These are phyloP conservation scores for Endothia cerciana DNA, from an alignment of 2,329 filamentous ascomycete species.

Conservation along the genomic window DNA sequence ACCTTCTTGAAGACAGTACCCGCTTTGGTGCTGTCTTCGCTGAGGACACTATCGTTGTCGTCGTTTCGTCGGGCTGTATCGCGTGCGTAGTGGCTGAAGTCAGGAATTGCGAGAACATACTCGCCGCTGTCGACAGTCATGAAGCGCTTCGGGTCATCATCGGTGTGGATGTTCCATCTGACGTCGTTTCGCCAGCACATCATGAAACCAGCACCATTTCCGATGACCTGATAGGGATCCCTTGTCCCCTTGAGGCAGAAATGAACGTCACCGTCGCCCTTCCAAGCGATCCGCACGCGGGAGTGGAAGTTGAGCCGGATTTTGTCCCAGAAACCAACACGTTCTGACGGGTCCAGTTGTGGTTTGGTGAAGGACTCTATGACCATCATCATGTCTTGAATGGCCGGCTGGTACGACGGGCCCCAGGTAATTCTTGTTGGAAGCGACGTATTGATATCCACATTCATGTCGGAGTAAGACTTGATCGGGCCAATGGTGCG, in stretches of 20 bases:
- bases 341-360: constrained; percentile 88
- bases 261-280: constrained; percentile 93
- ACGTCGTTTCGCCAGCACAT: constrained; percentile 99
- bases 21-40: constrained; percentile 68
- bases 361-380: constrained; percentile 98
- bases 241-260: constrained; percentile 88
- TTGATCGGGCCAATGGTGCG: constrained; percentile 94
- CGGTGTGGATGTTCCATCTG: constrained; percentile 79
- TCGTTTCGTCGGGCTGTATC: constrained; percentile 57
- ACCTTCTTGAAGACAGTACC: constrained; percentile 96
- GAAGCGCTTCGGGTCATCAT: constrained; percentile 87
- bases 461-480: constrained; percentile 88
- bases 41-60: constrained; percentile 62
- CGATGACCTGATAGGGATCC: constrained; percentile 91
- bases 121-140: constrained; percentile 96
- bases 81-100: constrained; percentile 86
- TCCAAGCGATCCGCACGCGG: constrained; percentile 86
- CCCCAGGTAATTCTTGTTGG: constrained; percentile 97
- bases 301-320: constrained; percentile 94
- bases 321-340: constrained; percentile 98
- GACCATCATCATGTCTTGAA: constrained; percentile 99
- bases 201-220: constrained; percentile 89
- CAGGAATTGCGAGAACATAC: constrained; percentile 91
- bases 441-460: constrained; percentile 91
- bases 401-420: constrained; percentile 94